These are phyloP conservation scores for Diaporthe sp. DNA, from an alignment of 2,329 filamentous ascomycete species.

Conservation along the genomic window DNA sequence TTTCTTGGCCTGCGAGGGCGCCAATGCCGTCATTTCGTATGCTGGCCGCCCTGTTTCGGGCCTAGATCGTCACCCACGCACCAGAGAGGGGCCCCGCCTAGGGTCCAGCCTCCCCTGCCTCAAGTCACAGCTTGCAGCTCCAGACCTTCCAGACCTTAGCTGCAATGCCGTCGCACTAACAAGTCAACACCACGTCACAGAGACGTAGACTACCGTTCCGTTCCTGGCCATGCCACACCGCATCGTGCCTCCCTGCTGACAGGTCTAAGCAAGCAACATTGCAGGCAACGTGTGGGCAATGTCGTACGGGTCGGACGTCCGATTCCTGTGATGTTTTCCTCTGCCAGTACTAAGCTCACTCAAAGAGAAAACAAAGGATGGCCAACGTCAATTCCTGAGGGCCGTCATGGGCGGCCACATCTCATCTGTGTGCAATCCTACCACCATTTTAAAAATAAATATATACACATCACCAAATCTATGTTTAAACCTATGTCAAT, in stretches of 20 bases:
- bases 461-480: background rate
- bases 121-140: background rate
- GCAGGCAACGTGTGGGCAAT: background rate
- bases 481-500: background rate
- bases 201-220: constrained; percentile 4
- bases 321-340: background rate
- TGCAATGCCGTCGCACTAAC: background rate
- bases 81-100: constrained; percentile 6
- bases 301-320: background rate
- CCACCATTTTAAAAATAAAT: background rate
- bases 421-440: background rate
- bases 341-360: background rate
- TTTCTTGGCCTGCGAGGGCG: constrained; percentile 14
- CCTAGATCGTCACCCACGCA: constrained; percentile 30
- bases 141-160: background rate
- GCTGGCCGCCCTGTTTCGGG: constrained; percentile 34
- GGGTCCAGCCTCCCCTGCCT: constrained; percentile 6
- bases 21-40: constrained; percentile 38
- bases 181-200: constrained; percentile 16
- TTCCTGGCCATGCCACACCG: background rate
- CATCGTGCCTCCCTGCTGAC: background rate
- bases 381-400: background rate
- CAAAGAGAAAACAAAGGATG: background rate
- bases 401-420: background rate
- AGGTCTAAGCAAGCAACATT: background rate